Conservation (phyloP, 768 basidiomycete genomes). For the Phanerodontia chrysosporium region DNA sequence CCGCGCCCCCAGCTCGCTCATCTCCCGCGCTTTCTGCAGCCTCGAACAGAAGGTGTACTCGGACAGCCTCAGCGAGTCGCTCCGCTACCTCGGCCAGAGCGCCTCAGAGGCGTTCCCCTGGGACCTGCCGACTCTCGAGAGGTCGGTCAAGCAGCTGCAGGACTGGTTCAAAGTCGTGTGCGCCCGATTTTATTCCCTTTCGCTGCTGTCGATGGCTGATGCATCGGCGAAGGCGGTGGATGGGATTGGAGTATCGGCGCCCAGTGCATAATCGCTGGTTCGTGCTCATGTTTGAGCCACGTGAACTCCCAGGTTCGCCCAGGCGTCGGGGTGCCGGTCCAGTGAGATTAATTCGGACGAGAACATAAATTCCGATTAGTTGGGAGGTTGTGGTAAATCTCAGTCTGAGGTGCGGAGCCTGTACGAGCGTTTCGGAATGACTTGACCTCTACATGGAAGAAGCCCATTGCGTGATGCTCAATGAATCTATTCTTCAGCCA, state of each 20-base stretch:
- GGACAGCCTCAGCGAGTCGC: neutral
- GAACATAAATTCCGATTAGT: too few relatives aligned
- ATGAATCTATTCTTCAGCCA: too few relatives aligned
- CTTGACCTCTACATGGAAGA: too few relatives aligned
- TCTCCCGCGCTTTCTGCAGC: too few relatives aligned
- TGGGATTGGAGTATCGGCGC: neutral
- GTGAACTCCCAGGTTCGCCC: neutral
- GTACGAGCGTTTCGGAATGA: too few relatives aligned
- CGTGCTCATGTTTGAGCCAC: neutral
- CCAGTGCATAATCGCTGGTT: neutral
- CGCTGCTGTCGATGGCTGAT: neutral
- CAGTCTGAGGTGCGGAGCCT: too few relatives aligned
- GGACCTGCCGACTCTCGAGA: neutral
- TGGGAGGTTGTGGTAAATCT: too few relatives aligned
- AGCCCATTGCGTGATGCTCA: too few relatives aligned
- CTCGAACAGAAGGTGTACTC: neutral
- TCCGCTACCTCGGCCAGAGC: neutral
- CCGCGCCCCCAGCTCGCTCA: too few relatives aligned
- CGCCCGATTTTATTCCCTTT: neutral
- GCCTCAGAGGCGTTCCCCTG: neutral
- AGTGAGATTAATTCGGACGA: too few relatives aligned
- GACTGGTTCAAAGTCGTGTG: neutral
- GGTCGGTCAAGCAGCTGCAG: neutral
- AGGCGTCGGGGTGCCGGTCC: too few relatives aligned
- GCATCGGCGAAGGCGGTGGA: neutral